A percentile compares a stretch with the other conserved stretches of the same genome.
These are phyloP conservation scores for Podaxis rugospora DNA, from an alignment of 768 basidiomycete species.

Conservation along the genomic window DNA sequence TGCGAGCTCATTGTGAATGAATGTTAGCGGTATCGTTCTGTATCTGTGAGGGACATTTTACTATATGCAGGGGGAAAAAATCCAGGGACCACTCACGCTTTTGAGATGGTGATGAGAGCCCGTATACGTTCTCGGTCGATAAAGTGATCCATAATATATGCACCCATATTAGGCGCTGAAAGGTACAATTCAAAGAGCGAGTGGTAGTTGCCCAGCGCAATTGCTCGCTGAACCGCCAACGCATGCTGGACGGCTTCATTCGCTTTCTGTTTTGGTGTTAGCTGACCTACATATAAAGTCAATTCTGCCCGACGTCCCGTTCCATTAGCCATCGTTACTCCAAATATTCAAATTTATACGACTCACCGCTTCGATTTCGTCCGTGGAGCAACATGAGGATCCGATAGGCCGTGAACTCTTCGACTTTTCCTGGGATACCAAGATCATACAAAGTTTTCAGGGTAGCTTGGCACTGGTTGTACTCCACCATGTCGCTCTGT, in stretches of 20 bases:
- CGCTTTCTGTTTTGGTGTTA: constrained; percentile 88
- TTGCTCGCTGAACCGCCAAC: constrained; percentile 80
- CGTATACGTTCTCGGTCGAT: constrained; percentile 85
- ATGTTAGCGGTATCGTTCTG: constrained; percentile 66
- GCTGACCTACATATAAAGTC: constrained; percentile 95
- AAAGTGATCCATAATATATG: constrained; percentile 99
- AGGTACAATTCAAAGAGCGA: constrained; percentile 82
- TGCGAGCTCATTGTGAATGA: constrained; percentile 77
- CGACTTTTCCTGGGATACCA: constrained; percentile 86
- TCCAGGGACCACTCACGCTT: constrained; percentile 63
- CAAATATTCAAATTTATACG: neutral
- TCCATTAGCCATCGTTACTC: neutral
- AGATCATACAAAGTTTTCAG: constrained; percentile 89
- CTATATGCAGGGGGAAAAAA: neutral
- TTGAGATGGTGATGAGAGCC: constrained; percentile 86
- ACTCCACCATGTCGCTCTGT: constrained; percentile 97
- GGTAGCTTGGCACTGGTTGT: constrained; percentile 95
- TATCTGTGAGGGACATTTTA: constrained; percentile 52
- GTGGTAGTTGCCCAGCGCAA: constrained; percentile 93
- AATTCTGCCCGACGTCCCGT: constrained; percentile 55
- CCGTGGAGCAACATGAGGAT: constrained; percentile 95
- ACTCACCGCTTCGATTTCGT: constrained; percentile 86
- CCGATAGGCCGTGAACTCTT: constrained; percentile 96
- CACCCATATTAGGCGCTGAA: constrained; percentile 93
- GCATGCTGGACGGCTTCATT: constrained; percentile 83